Conservation (phyloP, 2,329 filamentous ascomycete genomes). For the Drechslerella stenobrocha region DNA sequence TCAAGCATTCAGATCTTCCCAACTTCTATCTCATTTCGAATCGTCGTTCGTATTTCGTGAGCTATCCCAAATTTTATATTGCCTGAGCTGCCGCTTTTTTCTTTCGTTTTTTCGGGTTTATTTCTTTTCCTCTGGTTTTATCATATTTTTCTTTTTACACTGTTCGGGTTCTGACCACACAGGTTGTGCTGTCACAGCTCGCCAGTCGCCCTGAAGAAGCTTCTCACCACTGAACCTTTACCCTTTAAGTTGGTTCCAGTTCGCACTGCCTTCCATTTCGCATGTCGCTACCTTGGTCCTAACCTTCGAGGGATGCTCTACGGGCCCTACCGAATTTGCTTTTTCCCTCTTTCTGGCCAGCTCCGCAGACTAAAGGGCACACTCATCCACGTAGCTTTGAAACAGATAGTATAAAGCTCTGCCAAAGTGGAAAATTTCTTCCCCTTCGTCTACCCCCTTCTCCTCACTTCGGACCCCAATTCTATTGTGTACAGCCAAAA, state of each 20-base stretch:
- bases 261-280: conserved; percentile 39
- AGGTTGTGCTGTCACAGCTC: conserved; percentile 42
- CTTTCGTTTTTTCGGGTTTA: conserved; percentile 38
- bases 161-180: conserved; percentile 35
- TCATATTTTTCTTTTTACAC: conserved; percentile 20
- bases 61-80: conserved; percentile 34
- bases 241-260: conserved; percentile 45
- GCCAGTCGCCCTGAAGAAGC: conserved; percentile 31
- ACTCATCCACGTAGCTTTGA: conserved; percentile 35
- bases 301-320: conserved; percentile 24
- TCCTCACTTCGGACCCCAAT: conserved; percentile 23
- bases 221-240: conserved; percentile 36
- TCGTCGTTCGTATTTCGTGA: conserved; percentile 39
- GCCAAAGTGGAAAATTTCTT: conserved; percentile 45
- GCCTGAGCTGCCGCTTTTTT: conserved; percentile 34
- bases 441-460: conserved; percentile 34
- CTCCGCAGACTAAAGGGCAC: conserved; percentile 34
- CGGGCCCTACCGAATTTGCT: conserved; percentile 40
- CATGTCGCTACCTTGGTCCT: conserved; percentile 40
- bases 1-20: not conserved
- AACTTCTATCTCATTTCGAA: conserved; percentile 10
- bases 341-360: conserved; percentile 18
- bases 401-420: conserved; percentile 47
- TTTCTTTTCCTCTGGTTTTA: conserved; percentile 45
- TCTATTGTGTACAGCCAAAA: conserved; percentile 38